These are phyloP conservation scores for Chlorociboria aeruginascens DNA, from an alignment of 495 filamentous ascomycete species.

Conservation along the genomic window DNA sequence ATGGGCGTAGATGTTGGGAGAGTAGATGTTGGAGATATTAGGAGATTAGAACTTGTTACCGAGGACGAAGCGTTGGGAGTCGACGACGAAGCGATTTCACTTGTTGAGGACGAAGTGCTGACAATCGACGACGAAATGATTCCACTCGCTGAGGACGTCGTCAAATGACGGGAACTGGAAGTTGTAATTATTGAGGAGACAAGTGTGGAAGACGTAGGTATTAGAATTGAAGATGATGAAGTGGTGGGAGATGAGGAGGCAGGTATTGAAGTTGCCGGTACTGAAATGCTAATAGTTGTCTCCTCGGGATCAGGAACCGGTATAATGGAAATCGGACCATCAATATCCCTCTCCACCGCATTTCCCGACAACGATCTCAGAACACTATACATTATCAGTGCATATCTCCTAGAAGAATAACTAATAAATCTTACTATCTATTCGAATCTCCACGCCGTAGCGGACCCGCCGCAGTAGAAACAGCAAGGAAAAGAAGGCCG, in stretches of 20 bases:
- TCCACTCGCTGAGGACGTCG: background rate
- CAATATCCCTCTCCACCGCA: no score
- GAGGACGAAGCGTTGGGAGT: background rate
- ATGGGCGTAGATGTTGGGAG: no score
- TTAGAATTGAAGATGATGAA: background rate
- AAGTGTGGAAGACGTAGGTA: background rate
- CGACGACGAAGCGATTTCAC: background rate
- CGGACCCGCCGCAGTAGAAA: constrained; percentile 13
- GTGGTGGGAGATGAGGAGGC: background rate
- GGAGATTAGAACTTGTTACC: no score
- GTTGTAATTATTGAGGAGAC: background rate
- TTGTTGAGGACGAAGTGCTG: background rate
- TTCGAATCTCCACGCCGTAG: constrained; percentile 4
- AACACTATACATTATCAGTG: background rate
- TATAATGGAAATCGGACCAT: background rate
- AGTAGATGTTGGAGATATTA: no score
- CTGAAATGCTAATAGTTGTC: background rate
- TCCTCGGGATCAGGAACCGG: background rate
- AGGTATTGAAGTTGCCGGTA: background rate
- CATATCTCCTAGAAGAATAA: no score
- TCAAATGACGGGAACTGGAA: background rate
- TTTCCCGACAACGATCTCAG: background rate
- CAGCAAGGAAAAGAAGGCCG: constrained; percentile 4
- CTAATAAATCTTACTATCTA: constrained; percentile 5
- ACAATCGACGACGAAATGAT: background rate